phyloP scores from a whole-genome alignment of 495 filamentous ascomycete species.

The Aspergillus coremiiformis region DNA sequence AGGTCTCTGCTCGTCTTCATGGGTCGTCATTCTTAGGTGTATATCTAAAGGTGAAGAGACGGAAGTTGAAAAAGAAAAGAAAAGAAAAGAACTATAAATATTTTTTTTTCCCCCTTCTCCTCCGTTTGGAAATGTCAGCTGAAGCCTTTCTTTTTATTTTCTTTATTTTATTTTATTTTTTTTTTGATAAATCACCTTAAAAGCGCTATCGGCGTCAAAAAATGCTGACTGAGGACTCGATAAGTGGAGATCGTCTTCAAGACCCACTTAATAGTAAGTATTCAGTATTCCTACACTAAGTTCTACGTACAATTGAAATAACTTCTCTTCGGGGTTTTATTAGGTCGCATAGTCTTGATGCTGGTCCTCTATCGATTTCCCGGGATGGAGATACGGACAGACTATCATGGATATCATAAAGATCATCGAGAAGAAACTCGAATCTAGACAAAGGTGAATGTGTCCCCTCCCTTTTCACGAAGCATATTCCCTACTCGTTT shows the following conservation, averaged over 20 bases:
- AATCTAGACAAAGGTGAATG: slow-evolving; percentile 55
- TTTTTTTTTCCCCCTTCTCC: background rate
- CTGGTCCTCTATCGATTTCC: background rate
- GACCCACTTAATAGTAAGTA: too few species aligned
- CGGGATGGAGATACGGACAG: background rate
- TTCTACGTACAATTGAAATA: background rate
- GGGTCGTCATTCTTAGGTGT: background rate
- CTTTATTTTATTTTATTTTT: too few species aligned
- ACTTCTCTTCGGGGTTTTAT: background rate
- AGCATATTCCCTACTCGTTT: slow-evolving; percentile 60
- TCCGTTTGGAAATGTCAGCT: background rate
- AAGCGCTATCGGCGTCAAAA: background rate
- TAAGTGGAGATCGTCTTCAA: background rate
- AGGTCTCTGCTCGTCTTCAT: background rate
- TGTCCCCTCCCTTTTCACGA: slow-evolving; percentile 75
- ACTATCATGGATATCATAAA: background rate
- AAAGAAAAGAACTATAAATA: background rate
- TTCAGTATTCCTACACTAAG: too few species aligned
- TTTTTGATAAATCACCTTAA: too few species aligned
- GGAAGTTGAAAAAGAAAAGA: background rate
- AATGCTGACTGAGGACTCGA: background rate
- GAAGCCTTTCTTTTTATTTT: too few species aligned
- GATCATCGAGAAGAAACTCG: too few species aligned
- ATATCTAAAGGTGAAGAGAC: too few species aligned
- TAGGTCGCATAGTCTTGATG: background rate